Conservation (phyloP, 306 rosid species). For the Abrus pulchellus region DNA sequence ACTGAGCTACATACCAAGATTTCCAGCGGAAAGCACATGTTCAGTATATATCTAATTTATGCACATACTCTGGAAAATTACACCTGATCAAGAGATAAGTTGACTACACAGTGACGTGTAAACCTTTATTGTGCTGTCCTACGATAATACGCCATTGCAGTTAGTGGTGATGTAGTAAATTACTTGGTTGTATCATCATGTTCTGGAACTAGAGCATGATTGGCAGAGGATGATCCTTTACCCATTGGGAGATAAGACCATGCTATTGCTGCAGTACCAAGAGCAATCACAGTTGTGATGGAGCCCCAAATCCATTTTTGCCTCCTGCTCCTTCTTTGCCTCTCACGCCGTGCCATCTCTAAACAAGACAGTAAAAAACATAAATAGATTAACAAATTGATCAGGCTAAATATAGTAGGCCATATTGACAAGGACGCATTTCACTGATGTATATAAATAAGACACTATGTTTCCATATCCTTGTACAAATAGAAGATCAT, state of each 20-base stretch:
- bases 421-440: slow-evolving; percentile 8
- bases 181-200: slow-evolving; percentile 55
- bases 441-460: not conserved
- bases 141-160: slow-evolving; percentile 35
- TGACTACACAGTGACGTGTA: slow-evolving; percentile 56
- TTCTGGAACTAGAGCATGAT: slow-evolving; percentile 51
- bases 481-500: slow-evolving; percentile 5
- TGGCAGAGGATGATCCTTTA: slow-evolving; percentile 50
- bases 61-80: slow-evolving; percentile 57
- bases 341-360: slow-evolving; percentile 85
- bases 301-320: slow-evolving; percentile 97
- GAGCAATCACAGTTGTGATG: slow-evolving; percentile 66
- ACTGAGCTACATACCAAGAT: slow-evolving; percentile 23
- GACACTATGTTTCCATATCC: not conserved
- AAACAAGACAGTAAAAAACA: slow-evolving; percentile 34
- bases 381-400: slow-evolving; percentile 21
- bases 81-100: slow-evolving; percentile 48
- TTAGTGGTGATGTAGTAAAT: slow-evolving; percentile 45
- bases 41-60: slow-evolving; percentile 37
- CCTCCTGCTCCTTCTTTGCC: slow-evolving; percentile 71
- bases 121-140: slow-evolving; percentile 62
- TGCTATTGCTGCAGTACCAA: slow-evolving; percentile 78
- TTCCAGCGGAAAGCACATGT: slow-evolving; percentile 45
- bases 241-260: slow-evolving; percentile 78
- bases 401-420: slow-evolving; percentile 5